These are phyloP conservation scores for Lyophyllum semitale DNA, from an alignment of 768 basidiomycete species.

Conservation along the genomic window DNA sequence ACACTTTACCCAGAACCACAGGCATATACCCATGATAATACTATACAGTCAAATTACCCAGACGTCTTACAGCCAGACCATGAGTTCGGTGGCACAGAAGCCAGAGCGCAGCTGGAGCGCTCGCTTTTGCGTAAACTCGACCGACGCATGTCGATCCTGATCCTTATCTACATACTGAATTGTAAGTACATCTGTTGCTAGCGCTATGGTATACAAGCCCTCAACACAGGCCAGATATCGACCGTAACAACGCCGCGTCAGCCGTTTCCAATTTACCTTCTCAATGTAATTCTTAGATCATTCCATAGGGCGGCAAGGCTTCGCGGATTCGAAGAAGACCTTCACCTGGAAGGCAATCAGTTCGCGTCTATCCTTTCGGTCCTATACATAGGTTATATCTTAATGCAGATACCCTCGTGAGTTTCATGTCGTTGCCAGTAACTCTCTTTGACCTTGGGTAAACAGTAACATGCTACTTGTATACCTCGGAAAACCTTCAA, in stretches of 20 bases:
- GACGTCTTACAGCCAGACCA: conserved; percentile 8
- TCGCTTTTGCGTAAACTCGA: conserved; percentile 59
- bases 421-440: conserved; percentile 21
- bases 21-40: neutral
- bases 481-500: conserved; percentile 65
- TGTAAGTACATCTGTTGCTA: conserved; percentile 31
- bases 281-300: neutral
- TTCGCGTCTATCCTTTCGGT: conserved; percentile 71
- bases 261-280: neutral
- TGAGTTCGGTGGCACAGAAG: conserved; percentile 51
- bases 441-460: neutral
- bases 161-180: conserved; percentile 54
- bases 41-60: neutral
- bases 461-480: conserved; percentile 76
- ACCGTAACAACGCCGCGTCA: conserved; percentile 68
- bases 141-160: conserved; percentile 53
- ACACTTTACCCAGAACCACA: neutral
- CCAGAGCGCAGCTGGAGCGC: conserved; percentile 48
- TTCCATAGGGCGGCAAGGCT: conserved; percentile 64
- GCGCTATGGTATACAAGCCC: neutral
- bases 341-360: conserved; percentile 59
- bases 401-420: conserved; percentile 82
- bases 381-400: conserved; percentile 72
- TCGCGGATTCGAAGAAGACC: conserved; percentile 70
- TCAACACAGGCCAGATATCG: conserved; percentile 46